Conservation (phyloP, 2,329 filamentous ascomycete species). For the Calonectria fujianensis region DNA sequence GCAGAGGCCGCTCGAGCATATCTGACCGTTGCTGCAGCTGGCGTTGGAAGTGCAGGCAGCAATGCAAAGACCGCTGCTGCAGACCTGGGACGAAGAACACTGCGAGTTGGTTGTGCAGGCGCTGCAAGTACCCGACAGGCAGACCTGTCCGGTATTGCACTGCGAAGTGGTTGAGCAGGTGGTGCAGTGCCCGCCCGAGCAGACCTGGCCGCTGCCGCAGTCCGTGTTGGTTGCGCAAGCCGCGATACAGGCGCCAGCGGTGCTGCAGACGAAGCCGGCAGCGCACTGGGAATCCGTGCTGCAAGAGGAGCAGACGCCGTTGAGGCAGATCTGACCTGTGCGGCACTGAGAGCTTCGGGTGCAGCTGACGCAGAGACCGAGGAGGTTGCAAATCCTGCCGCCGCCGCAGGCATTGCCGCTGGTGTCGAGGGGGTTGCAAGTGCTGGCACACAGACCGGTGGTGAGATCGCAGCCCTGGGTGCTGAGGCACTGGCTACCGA, state of each 20-base stretch:
- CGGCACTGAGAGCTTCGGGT: slow-evolving; percentile 26
- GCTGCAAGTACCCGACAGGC: slow-evolving; percentile 22
- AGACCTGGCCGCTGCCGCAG: slow-evolving; percentile 35
- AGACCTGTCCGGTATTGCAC: slow-evolving; percentile 27
- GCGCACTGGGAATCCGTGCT: slow-evolving; percentile 30
- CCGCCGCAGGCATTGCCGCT: slow-evolving; percentile 30
- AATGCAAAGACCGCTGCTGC: slow-evolving; percentile 28
- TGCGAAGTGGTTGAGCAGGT: slow-evolving; percentile 31
- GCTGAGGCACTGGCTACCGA: slow-evolving; percentile 28
- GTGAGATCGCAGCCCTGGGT: slow-evolving; percentile 26
- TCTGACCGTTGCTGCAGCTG: slow-evolving; percentile 29
- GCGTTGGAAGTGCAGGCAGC: slow-evolving; percentile 36
- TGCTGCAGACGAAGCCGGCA: slow-evolving; percentile 29
- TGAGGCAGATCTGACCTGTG: slow-evolving; percentile 26
- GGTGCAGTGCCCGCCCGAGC: slow-evolving; percentile 31
- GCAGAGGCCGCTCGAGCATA: slow-evolving; percentile 24
- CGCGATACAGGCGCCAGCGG: slow-evolving; percentile 28
- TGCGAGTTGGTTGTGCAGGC: slow-evolving; percentile 28
- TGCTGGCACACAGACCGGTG: slow-evolving; percentile 19
- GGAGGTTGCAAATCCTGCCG: slow-evolving; percentile 20
- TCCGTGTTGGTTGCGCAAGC: slow-evolving; percentile 28
- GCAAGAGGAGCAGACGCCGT: slow-evolving; percentile 24
- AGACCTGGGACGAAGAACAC: slow-evolving; percentile 36
- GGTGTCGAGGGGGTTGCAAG: slow-evolving; percentile 22
- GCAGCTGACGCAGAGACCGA: slow-evolving; percentile 34